A percentile compares a stretch with the other conserved stretches of the same genome.
phyloP scores from a whole-genome alignment of 1,284 basidiomycete genomes.

The Malassezia nana region DNA sequence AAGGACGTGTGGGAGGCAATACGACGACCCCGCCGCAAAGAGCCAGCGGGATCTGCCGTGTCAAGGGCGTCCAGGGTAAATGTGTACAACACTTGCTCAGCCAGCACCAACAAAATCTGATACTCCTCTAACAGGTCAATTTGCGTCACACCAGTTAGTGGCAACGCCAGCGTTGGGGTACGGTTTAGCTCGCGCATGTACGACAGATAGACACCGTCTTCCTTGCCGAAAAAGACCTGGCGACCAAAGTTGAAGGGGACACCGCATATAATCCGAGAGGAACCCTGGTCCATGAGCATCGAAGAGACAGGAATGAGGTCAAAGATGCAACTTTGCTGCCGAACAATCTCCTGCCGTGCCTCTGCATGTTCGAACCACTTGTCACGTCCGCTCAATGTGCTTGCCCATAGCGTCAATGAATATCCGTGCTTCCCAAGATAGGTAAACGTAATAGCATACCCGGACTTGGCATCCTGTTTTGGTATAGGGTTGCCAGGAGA shows the following conservation, averaged over 20 bases:
- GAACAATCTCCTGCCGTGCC: conserved; percentile 75
- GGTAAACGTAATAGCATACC: conserved; percentile 82
- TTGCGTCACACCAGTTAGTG: conserved; percentile 78
- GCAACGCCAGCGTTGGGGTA: conserved; percentile 74
- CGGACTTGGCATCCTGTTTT: conserved; percentile 68
- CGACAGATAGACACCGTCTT: conserved; percentile 90
- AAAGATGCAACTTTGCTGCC: conserved; percentile 76
- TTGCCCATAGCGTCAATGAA: conserved; percentile 83
- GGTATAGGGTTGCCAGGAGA: conserved; percentile 27
- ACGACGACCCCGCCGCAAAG: conserved; percentile 82
- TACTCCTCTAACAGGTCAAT: conserved; percentile 95
- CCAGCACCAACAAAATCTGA: conserved; percentile 80
- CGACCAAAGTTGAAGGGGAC: conserved; percentile 81
- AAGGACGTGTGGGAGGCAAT: conserved; percentile 94
- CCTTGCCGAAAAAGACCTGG: conserved; percentile 86
- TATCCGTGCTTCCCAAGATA: conserved; percentile 90
- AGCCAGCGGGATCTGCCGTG: conserved; percentile 75
- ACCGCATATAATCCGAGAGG: conserved; percentile 76
- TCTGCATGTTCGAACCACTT: conserved; percentile 92
- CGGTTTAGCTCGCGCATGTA: conserved; percentile 65
- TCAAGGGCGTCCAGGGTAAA: conserved; percentile 91
- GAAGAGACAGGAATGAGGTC: conserved; percentile 76
- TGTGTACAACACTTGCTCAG: conserved; percentile 83
- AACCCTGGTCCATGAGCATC: conserved; percentile 69
- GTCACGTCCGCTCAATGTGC: conserved; percentile 69